Base-by-base conservation (phyloP, 2,329 filamentous ascomycete genomes). In the Falciphora oryzae region DNA sequence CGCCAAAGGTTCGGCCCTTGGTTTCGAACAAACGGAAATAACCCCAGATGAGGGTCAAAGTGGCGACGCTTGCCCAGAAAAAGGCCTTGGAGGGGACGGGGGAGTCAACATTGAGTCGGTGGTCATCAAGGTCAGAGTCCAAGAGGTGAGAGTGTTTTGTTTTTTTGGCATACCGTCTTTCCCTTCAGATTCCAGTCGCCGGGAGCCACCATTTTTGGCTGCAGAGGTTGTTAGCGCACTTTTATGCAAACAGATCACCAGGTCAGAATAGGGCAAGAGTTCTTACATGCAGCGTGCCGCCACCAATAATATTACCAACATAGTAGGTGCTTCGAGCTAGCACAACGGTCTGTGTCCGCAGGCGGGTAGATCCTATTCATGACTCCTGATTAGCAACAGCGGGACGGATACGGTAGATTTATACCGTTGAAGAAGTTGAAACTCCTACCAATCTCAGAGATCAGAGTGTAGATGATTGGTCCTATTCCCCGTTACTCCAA, bases 301-400 rank as follows among this genome's bases (percentile, higher is more conserved):
- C 76, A 18, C 75, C 76, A 22, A 80, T 73, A 59, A 80, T 76
- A 68, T 79, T 79, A 18, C 73, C 76, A 14, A 78, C 65, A 63
- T 79, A 78, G 66, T 80, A 80, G 2, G 71, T 72, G 25, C 70
- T 78, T 61, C 80, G 74, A 1, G 77, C 79, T 25, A 82, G 69
- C 16, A 80, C 79, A 25, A 81, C 76, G 0, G 79, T 79, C 71
- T 81, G 79, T 61, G 77, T 79, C 59, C 79, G 75, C 27, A 82
- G 75, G 56, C 80, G 79, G 4, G 79, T 80, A 0, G 78, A 80
- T 7, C 38, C 38, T 44, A 18, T 44, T 44, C 5, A 6, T 4
- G 16, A 4, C 38, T 5, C 4, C 38, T 7, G 16, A 16, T 44
- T 18, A 44, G 38, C 6, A 16, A 6, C 38, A 44, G 7, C 18